Evolutionary conservation across 179 eudicot species (phyloP).

Genomic region (Heliamphora pulchella): DNA sequence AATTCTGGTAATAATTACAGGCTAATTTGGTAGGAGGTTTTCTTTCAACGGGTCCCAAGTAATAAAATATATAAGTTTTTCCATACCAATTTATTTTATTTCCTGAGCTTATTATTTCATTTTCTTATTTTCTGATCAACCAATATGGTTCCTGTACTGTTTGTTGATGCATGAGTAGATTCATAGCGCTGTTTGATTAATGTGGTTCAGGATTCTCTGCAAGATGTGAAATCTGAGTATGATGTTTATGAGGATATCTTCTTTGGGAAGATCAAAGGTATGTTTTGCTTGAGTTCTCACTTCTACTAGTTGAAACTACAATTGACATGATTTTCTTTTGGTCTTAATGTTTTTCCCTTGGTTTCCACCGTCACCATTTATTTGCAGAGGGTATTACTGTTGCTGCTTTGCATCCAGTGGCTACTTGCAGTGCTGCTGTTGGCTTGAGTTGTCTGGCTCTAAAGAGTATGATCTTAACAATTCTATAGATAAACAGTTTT

Average conservation of each 20-base stretch:
- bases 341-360: not conserved
- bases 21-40: not conserved
- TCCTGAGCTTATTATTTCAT: not conserved
- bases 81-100: not conserved
- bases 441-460: constrained; percentile 43
- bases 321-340: not conserved
- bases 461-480: constrained; percentile 29
- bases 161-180: not conserved
- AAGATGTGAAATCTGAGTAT: constrained; percentile 53
- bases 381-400: constrained; percentile 45
- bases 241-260: constrained; percentile 44
- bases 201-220: constrained; percentile 49
- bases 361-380: constrained; percentile 1
- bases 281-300: not conserved
- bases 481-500: not conserved
- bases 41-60: not conserved
- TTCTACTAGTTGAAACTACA: not conserved
- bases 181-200: not conserved
- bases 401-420: constrained; percentile 44
- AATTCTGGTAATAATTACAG: not conserved
- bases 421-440: constrained; percentile 38
- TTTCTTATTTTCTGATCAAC: not conserved
- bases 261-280: constrained; percentile 64
- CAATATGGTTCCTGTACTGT: not conserved
- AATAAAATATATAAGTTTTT: not conserved